Evolutionary conservation across 805 yeast species (phyloP).

Genomic region (Saturnispora hagleri): DNA sequence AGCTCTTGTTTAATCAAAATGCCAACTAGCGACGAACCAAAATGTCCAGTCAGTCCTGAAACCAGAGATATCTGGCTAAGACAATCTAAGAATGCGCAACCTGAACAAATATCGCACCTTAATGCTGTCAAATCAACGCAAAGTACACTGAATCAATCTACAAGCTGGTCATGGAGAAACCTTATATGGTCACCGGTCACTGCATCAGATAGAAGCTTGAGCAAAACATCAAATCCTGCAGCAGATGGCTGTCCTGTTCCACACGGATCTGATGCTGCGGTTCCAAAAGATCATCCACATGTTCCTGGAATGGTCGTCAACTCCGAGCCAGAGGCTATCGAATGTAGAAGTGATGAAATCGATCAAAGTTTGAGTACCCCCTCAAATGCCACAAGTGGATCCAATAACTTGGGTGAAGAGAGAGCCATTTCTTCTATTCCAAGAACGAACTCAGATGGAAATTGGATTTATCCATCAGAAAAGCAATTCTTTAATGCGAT

Average conservation of each 20-base stretch:
- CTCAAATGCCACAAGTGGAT: constrained; percentile 19
- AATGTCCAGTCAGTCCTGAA: constrained; percentile 65
- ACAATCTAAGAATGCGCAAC: constrained; percentile 20
- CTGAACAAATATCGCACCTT: constrained; percentile 8
- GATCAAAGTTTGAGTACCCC: constrained; percentile 24
- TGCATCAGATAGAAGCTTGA: not conserved
- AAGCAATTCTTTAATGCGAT: constrained; percentile 92
- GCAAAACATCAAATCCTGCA: not conserved
- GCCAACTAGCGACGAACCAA: constrained; percentile 18
- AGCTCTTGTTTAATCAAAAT: not conserved
- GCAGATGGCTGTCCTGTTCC: constrained; percentile 8
- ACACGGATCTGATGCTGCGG: constrained; percentile 10
- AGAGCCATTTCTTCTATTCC: constrained; percentile 80
- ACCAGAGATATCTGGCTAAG: constrained; percentile 52
- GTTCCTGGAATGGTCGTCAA: constrained; percentile 7
- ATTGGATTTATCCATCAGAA: constrained; percentile 95
- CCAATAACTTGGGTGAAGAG: constrained; percentile 50
- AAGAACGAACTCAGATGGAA: constrained; percentile 51
- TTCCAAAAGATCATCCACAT: constrained; percentile 19
- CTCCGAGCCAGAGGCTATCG: constrained; percentile 30
- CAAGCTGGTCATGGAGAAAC: constrained; percentile 12
- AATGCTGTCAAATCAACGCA: not conserved
- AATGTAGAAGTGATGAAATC: constrained; percentile 39
- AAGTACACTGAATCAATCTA: not conserved
- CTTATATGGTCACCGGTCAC: constrained; percentile 17